These are phyloP conservation scores for Ceratocystis lukuohia DNA, from an alignment of 2,329 filamentous ascomycete genomes.

Conservation along the genomic window DNA sequence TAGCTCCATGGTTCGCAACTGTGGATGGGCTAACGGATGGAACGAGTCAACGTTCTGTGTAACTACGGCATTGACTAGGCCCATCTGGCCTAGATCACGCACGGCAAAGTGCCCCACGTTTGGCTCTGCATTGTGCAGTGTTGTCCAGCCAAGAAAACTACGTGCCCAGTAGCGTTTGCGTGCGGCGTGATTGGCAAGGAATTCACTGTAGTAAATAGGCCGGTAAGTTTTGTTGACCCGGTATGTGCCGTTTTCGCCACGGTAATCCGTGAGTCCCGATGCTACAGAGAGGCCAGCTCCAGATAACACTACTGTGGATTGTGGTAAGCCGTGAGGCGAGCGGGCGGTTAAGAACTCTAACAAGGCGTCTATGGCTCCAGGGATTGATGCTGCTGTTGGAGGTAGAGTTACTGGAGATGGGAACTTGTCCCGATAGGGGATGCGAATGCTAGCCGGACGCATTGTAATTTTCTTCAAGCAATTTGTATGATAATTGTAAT, in stretches of 20 bases:
- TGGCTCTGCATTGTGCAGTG: slow-evolving; percentile 60
- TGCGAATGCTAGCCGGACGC: slow-evolving; percentile 65
- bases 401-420: slow-evolving; percentile 65
- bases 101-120: slow-evolving; percentile 72
- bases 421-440: slow-evolving; percentile 78
- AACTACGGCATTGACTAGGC: slow-evolving; percentile 61
- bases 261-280: slow-evolving; percentile 84
- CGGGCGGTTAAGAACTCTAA: slow-evolving; percentile 58
- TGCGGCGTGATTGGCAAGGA: slow-evolving; percentile 64
- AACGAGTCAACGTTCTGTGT: slow-evolving; percentile 98
- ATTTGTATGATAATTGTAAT: neutral
- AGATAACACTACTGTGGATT: slow-evolving; percentile 42
- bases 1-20: slow-evolving; percentile 64
- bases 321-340: slow-evolving; percentile 33
- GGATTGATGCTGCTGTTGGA: slow-evolving; percentile 50
- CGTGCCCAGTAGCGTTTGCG: slow-evolving; percentile 92
- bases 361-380: slow-evolving; percentile 65
- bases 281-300: slow-evolving; percentile 90
- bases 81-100: slow-evolving; percentile 54
- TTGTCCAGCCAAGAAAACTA: slow-evolving; percentile 86
- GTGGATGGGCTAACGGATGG: slow-evolving; percentile 63
- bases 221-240: slow-evolving; percentile 79
- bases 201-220: slow-evolving; percentile 89
- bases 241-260: slow-evolving; percentile 82
- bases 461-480: slow-evolving; percentile 28